Conservation (phyloP, 1,284 basidiomycete genomes). For the Cryptococcus sp. region DNA sequence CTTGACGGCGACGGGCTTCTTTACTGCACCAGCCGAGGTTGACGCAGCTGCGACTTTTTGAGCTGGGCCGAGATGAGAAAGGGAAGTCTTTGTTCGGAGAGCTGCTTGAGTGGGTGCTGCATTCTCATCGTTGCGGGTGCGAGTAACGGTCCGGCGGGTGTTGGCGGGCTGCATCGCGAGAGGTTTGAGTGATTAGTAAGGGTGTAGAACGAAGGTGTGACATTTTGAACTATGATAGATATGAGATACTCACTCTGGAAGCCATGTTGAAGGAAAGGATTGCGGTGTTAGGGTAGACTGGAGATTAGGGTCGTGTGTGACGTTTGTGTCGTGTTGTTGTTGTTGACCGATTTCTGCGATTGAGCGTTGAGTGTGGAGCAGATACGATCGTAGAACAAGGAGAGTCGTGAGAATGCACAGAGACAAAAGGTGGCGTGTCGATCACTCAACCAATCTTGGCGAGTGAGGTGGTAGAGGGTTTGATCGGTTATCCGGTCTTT, state of each 20-base stretch:
- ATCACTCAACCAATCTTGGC: no score
- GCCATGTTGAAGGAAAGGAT: conserved; percentile 22
- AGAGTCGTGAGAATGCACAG: no score
- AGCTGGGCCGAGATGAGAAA: conserved; percentile 35
- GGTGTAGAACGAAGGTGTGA: background rate
- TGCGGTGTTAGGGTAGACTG: background rate
- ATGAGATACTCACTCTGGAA: conserved; percentile 27
- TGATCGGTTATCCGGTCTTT: no score
- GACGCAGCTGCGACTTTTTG: conserved; percentile 23
- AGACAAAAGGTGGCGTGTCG: no score
- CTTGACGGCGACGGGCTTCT: conserved; percentile 40
- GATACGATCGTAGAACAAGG: no score
- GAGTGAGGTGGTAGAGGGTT: no score
- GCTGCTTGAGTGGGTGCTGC: conserved; percentile 35
- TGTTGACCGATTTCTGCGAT: no score
- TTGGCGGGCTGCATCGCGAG: conserved; percentile 12
- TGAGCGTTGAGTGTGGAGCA: no score
- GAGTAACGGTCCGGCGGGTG: conserved; percentile 32
- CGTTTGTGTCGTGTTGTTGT: no score
- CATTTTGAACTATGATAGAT: conserved; percentile 1
- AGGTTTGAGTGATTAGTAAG: background rate
- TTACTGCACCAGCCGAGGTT: conserved; percentile 7
- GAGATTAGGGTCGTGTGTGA: background rate
- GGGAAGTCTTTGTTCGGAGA: conserved; percentile 30
- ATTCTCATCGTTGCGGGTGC: conserved; percentile 48